Evolutionary conservation across 352 stramenopile genomes (phyloP).

Genomic region (Phytopythium kandeliae): DNA sequence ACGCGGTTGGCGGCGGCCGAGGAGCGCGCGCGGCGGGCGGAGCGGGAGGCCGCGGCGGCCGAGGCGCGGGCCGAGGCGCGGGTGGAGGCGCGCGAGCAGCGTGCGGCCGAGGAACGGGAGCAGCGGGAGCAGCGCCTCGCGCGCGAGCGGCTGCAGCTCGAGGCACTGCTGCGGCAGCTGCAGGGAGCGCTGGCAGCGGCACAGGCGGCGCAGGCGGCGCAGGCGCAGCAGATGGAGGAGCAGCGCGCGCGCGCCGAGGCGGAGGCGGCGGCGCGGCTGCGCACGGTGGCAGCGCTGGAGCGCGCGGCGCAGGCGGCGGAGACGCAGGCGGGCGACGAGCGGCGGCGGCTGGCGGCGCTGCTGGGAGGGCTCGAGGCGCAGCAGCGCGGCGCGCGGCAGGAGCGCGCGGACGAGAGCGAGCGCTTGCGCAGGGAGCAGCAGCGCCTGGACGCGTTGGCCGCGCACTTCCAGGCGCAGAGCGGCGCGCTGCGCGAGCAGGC

Average conservation of each 20-base stretch:
- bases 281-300: constrained; percentile 63
- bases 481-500: constrained; percentile 43
- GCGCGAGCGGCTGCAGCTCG: constrained; percentile 37
- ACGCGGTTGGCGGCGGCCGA: constrained; percentile 20
- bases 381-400: constrained; percentile 42
- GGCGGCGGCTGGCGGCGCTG: constrained; percentile 41
- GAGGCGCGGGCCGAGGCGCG: no score
- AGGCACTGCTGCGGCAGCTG: constrained; percentile 42
- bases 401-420: constrained; percentile 70
- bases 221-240: constrained; percentile 45
- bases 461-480: constrained; percentile 66
- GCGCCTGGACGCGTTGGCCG: constrained; percentile 47
- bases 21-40: constrained; percentile 23
- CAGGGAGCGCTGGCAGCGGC: constrained; percentile 46
- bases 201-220: no score
- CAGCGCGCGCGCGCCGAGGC: constrained; percentile 25
- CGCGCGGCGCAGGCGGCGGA: constrained; percentile 42
- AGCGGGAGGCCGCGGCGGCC: constrained; percentile 12
- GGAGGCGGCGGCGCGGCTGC: constrained; percentile 47
- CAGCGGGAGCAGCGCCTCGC: constrained; percentile 33
- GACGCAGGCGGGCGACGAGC: constrained; percentile 56
- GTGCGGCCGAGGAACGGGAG: constrained; percentile 23
- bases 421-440: constrained; percentile 61
- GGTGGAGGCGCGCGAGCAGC: constrained; percentile 25
- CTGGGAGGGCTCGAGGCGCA: constrained; percentile 44